Base-by-base conservation (phyloP, 1,284 basidiomycete genomes). In the Microbotryum violaceum region DNA sequence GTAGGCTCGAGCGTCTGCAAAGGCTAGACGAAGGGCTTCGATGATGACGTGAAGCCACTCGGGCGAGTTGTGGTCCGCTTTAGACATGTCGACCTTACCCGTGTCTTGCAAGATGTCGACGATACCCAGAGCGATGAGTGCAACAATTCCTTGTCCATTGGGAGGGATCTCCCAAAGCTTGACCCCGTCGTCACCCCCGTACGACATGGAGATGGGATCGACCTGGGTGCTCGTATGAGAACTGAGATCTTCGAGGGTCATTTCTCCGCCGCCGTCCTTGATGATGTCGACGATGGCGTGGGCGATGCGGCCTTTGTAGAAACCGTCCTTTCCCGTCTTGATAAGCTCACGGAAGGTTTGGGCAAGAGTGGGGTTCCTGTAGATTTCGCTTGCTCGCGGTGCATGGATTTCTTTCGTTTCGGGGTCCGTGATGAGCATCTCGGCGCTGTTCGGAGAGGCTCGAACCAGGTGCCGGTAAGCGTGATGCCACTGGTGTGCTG, bases 81-180 rank as follows among this genome's bases (percentile, higher is more conserved):
- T 82, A 25, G 85, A 75, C 1, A 97, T 76, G 21, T 88, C 81
- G 33, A 86, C 81, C 60, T 83, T 82, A 3, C 86, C 85, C 71
- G 85, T 81, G 56, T 82, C 82, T 75, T 94, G 86, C 25, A 94
- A 81, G 33, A 82, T 83, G 71, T 97, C 93, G 50, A 98, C 78
- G 60, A 98, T 91, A 1, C 93, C 94, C 9, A 97, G 80, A 6
- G 92, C 91, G 52, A 97, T 78, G 12, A 97, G 81, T 0, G 93
- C 90, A 2, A 91, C 91, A n/a, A 97, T 82, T 76, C 89, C 93
- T 82, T 97, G 92, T 18, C 93, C 91, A 73, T 94, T 96, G 0
- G 72, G 67, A 61, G 81, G 71, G 66, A 88, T 89, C 81, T 92
- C 91, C 73, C 89, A 89, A 0, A 93, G 79, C 1, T 88, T 88